phyloP scores from a whole-genome alignment of 371 early-diverging fungal genomes.

The Coemansia linderi region DNA sequence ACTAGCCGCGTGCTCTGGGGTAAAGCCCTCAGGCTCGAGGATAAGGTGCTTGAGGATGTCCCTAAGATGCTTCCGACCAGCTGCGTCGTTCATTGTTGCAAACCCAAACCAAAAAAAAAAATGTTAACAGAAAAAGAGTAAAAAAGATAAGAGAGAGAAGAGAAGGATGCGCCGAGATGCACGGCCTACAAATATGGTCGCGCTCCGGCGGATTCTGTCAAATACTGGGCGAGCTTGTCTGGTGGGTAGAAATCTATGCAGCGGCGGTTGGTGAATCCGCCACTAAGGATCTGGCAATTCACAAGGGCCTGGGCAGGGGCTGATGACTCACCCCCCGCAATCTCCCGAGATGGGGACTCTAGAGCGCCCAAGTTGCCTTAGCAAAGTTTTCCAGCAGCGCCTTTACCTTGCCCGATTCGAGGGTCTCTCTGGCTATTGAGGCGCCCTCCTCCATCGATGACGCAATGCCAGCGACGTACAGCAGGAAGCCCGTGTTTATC shows the following conservation, averaged over 20 bases:
- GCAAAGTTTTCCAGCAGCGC: slow-evolving; percentile 67
- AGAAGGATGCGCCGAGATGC: background rate
- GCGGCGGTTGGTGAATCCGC: slow-evolving; percentile 8
- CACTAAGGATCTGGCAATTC: background rate
- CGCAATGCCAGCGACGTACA: slow-evolving; percentile 81
- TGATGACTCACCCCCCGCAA: slow-evolving; percentile 15
- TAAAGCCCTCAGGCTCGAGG: slow-evolving; percentile 65
- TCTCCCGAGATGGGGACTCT: slow-evolving; percentile 59
- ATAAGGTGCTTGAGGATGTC: slow-evolving; percentile 65
- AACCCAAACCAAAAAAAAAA: background rate
- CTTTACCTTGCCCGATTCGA: slow-evolving; percentile 71
- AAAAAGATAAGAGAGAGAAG: background rate
- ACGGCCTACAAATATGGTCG: background rate
- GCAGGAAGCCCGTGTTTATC: slow-evolving; percentile 84
- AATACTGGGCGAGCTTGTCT: background rate
- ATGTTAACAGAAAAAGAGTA: background rate
- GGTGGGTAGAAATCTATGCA: background rate
- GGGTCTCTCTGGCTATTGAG: slow-evolving; percentile 69
- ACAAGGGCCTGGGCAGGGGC: background rate
- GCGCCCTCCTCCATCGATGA: slow-evolving; percentile 77
- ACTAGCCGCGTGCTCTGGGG: slow-evolving; percentile 64
- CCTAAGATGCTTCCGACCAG: slow-evolving; percentile 17
- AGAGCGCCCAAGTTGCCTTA: slow-evolving; percentile 53
- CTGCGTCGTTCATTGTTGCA: slow-evolving; percentile 8
- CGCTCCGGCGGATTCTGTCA: background rate